Evolutionary conservation across 2,329 filamentous ascomycete species (phyloP).

Genomic region (Ceratocystis colombiana): DNA sequence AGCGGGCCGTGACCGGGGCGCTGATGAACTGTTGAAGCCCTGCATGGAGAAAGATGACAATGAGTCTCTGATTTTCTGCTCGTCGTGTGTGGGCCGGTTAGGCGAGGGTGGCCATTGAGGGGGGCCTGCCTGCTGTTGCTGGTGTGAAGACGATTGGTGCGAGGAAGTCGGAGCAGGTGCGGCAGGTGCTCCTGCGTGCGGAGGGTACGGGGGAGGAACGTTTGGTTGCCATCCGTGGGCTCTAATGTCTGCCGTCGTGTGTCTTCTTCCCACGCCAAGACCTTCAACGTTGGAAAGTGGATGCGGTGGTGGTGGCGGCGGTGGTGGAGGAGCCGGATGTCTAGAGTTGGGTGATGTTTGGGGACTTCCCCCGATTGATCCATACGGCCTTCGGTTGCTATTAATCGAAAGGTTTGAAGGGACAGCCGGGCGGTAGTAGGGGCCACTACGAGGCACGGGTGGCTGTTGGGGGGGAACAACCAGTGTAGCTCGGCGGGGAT

Average conservation of each 20-base stretch:
- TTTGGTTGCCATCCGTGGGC: slow-evolving; percentile 50
- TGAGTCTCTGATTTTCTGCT: slow-evolving; percentile 48
- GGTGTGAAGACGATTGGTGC: slow-evolving; percentile 41
- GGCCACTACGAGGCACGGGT: slow-evolving; percentile 37
- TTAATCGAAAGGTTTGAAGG: slow-evolving; percentile 66
- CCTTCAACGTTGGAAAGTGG: slow-evolving; percentile 55
- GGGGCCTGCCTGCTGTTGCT: slow-evolving; percentile 38
- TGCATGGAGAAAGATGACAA: slow-evolving; percentile 47
- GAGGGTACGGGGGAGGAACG: slow-evolving; percentile 37
- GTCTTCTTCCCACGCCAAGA: slow-evolving; percentile 59
- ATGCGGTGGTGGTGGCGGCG: slow-evolving; percentile 55
- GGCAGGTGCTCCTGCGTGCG: slow-evolving; percentile 20
- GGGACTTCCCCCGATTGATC: slow-evolving; percentile 66
- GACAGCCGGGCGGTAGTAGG: slow-evolving; percentile 64
- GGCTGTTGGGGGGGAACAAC: slow-evolving; percentile 44
- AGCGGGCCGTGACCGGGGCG: slow-evolving; percentile 43
- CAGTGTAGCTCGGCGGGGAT: slow-evolving; percentile 62
- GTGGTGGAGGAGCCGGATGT: slow-evolving; percentile 49
- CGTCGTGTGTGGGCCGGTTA: slow-evolving; percentile 41
- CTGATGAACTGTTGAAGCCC: slow-evolving; percentile 34
- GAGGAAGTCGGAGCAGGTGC: slow-evolving; percentile 56
- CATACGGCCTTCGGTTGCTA: slow-evolving; percentile 67
- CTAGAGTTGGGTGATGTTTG: slow-evolving; percentile 58
- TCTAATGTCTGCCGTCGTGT: slow-evolving; percentile 92
- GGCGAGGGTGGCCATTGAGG: slow-evolving; percentile 48